Percentiles rank a stretch among this genome's conserved stretches.
Evolutionary conservation across 495 filamentous ascomycete genomes (phyloP).

Genomic region (Cryomyces minteri): DNA sequence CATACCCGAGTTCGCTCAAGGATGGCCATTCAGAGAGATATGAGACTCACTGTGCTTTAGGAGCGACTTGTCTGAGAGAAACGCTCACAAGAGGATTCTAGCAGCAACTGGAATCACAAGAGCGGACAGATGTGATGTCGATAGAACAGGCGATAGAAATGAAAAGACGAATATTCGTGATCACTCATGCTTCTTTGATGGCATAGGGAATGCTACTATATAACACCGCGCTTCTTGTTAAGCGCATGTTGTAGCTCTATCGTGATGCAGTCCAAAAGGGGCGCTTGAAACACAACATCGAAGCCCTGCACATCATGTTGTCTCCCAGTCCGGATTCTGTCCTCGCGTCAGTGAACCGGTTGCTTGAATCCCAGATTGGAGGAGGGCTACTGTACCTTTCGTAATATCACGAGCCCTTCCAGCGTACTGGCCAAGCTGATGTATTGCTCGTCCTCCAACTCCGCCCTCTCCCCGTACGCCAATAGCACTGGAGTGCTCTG

Average conservation of each 20-base stretch:
- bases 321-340: conserved; percentile 18
- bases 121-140: no score
- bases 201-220: background rate
- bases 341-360: no score
- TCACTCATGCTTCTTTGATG: background rate
- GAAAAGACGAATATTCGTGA: no score
- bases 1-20: no score
- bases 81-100: no score
- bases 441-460: conserved; percentile 96
- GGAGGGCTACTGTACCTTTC: conserved; percentile 51
- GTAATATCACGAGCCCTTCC: conserved; percentile 88
- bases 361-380: background rate
- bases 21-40: no score
- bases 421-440: conserved; percentile 75
- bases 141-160: no score
- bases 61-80: no score
- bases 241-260: no score
- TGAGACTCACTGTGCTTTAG: no score
- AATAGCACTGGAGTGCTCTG: conserved; percentile 94
- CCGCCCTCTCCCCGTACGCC: conserved; percentile 82
- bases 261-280: no score
- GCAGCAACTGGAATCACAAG: no score
- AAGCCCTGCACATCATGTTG: background rate
- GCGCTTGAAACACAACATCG: background rate
- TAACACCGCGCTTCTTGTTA: background rate